Evolutionary conservation across 345 rosid species (phyloP), one percentile per base, ranked within the genome.

Genomic region (Brassica cretica): DNA sequence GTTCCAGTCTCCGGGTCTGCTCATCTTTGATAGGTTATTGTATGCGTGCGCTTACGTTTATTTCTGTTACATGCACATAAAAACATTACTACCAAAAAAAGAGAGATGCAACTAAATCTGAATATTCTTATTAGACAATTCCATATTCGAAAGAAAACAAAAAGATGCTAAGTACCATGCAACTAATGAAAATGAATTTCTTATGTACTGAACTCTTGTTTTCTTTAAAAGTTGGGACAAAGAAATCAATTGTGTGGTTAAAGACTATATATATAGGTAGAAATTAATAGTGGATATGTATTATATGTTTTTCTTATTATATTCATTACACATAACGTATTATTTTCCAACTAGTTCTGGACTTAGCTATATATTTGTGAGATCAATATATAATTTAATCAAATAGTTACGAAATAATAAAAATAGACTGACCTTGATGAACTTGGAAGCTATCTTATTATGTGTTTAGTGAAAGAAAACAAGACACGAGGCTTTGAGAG

Each of bases 1-100:
- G 84, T 88, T 90, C 98, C 98, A 93, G 74, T 90, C 96, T 55
- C 98, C 96, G 9, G 96, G 93, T 72, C 98, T 85, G 84, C 71
- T 93, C 96, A 90, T 88, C 68, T 78, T 85, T 33, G 24, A 10
- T 55, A n/a, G 6, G 11, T 35, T 44, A 37, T 70, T 80, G 65
- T 64, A 68, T 68, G 55, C 46, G 44, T 73, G 12, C 41, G 61
- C 46, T 68, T 73, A 9, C 69, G 18, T 46, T 27, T 35, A 12
- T 76, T 51, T 62, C 77, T 81, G 71, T 66, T 60, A 58, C 65
- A 66, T 51, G 51, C 68, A 72, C 53, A 61, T 8, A 32, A 9
- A 16, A 64, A n/a, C 15, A 27, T 62, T 27, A 29, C 2, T 24
- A 27, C 8, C 8, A 30, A 6, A 49, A 44, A 49, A n/a, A 49